Evolutionary conservation across 352 stramenopile species (phyloP).

Genomic region (Halophytophthora batemanensis): DNA sequence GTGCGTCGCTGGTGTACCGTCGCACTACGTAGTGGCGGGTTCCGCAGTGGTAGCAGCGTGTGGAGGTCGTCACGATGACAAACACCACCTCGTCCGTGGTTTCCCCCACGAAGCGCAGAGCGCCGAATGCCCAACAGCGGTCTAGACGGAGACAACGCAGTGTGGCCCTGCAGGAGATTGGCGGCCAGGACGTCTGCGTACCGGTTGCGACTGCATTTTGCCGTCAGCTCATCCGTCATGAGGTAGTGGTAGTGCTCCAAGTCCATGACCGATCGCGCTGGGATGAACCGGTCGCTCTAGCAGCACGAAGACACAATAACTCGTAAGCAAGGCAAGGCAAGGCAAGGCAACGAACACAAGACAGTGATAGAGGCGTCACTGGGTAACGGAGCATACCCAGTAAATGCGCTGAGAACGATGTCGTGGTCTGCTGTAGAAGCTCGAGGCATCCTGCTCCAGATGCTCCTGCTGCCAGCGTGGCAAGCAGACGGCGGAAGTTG

Average conservation of each 20-base stretch:
- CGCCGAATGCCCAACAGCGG: conserved; percentile 3
- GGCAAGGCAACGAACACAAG: background rate
- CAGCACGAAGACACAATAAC: background rate
- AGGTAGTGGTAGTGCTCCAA: conserved; percentile 46
- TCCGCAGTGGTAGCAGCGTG: background rate
- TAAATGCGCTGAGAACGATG: conserved; percentile 7
- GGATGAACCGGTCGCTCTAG: conserved; percentile 50
- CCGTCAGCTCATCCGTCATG: conserved; percentile 13
- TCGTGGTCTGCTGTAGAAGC: no score
- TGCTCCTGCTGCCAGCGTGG: no score
- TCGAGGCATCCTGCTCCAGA: no score
- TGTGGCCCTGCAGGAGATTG: conserved; percentile 23
- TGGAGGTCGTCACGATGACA: background rate
- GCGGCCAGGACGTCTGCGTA: conserved; percentile 34
- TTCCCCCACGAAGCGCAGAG: background rate
- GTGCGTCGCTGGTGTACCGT: conserved; percentile 19
- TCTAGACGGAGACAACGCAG: background rate
- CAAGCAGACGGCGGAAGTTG: no score
- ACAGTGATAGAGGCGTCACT: background rate
- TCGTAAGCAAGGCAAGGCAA: background rate
- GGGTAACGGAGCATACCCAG: conserved; percentile 6
- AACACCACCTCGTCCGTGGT: background rate
- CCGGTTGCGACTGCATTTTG: conserved; percentile 4
- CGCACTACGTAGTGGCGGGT: conserved; percentile 5
- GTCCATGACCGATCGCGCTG: conserved; percentile 33